phyloP scores from a whole-genome alignment of 2,329 filamentous ascomycete genomes.

The Aspergillus arachidicola region DNA sequence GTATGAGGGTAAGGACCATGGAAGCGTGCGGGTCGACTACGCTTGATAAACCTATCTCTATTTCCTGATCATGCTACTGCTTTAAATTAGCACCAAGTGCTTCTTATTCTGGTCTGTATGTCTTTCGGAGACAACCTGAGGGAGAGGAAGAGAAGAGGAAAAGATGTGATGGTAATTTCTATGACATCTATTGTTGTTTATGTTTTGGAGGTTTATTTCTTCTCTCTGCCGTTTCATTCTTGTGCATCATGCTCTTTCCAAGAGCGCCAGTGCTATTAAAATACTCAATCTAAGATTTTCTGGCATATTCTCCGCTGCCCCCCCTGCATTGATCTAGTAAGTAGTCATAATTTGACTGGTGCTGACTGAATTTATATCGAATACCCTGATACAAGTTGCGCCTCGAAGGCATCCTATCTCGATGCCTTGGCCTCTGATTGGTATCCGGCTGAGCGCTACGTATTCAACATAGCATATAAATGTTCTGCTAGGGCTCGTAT shows the following conservation, averaged over 20 bases:
- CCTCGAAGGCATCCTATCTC: too few relatives aligned
- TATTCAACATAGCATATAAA: neutral
- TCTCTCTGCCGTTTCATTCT: neutral
- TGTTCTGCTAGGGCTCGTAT: neutral
- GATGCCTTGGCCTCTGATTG: too few relatives aligned
- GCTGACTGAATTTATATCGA: too few relatives aligned
- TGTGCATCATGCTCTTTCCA: neutral
- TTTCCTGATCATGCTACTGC: neutral
- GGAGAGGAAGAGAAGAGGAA: neutral
- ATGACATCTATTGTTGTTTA: neutral
- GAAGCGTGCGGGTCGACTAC: constrained; percentile 24
- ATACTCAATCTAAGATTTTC: neutral
- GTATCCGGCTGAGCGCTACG: too few relatives aligned
- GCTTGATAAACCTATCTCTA: constrained; percentile 3
- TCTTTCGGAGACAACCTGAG: neutral
- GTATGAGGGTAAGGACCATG: constrained; percentile 21
- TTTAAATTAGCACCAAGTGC: neutral
- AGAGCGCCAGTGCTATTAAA: neutral
- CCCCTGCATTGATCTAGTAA: neutral
- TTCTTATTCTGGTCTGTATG: neutral
- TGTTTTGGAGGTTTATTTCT: neutral
- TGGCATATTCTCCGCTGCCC: neutral
- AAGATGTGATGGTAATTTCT: neutral
- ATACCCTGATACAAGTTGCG: too few relatives aligned
- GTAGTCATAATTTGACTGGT: too few relatives aligned